phyloP scores from a whole-genome alignment of 1,284 basidiomycete species.

The Porodaedalea pini region DNA sequence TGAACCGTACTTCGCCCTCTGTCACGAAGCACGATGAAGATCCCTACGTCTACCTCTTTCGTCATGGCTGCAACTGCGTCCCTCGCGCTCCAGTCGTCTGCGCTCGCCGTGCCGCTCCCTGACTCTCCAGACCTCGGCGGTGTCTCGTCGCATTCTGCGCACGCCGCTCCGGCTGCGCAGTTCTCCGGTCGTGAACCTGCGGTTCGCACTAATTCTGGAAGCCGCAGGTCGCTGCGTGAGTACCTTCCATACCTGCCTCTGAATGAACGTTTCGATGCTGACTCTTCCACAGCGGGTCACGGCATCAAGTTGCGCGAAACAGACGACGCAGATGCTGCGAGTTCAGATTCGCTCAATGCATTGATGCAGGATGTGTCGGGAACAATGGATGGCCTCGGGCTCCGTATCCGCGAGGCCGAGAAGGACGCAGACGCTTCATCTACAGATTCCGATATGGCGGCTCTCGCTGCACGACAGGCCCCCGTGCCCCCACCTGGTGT shows the following conservation, averaged over 20 bases:
- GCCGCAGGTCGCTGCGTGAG: conserved; percentile 12
- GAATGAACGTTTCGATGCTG: not conserved
- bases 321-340: not conserved
- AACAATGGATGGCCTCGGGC: not conserved
- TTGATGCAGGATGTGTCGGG: not conserved
- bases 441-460: not conserved
- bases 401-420: not conserved
- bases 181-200: conserved; percentile 2
- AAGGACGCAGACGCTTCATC: not conserved
- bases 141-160: conserved; percentile 14
- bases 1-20: not conserved
- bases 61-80: conserved; percentile 31
- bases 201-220: conserved; percentile 2
- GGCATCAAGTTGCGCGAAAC: not conserved
- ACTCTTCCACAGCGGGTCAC: not conserved
- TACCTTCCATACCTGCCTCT: not conserved
- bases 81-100: conserved; percentile 31
- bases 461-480: not conserved
- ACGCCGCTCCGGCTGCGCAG: not conserved
- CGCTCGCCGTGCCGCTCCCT: conserved; percentile 8
- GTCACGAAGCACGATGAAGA: conserved; percentile 32
- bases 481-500: not conserved
- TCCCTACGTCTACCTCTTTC: conserved; percentile 35
- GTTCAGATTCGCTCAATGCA: not conserved
- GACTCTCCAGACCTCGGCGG: conserved; percentile 15